phyloP scores from a whole-genome alignment of 306 rosid species.

The Arachis hypogaea region DNA sequence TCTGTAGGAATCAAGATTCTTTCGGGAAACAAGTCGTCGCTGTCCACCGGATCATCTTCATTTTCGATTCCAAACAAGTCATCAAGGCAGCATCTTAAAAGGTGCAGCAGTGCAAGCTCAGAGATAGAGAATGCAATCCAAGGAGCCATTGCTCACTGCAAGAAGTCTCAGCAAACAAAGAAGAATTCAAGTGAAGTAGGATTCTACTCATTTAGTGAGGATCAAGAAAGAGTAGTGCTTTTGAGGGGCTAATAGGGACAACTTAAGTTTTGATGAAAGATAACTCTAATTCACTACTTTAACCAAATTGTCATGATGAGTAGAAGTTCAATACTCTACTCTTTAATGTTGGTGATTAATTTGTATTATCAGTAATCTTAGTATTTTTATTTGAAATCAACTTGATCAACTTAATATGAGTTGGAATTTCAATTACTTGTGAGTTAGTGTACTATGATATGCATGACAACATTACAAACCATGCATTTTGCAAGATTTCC shows the following conservation, averaged over 20 bases:
- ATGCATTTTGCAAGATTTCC: background rate
- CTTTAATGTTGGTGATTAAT: too few species aligned
- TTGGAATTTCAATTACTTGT: constrained; percentile 19
- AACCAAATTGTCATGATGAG: constrained; percentile 5
- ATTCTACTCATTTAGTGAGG: constrained; percentile 58
- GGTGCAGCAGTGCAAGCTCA: constrained; percentile 76
- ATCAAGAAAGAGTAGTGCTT: constrained; percentile 57
- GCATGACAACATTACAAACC: constrained; percentile 1
- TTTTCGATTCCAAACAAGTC: constrained; percentile 59
- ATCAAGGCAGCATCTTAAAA: constrained; percentile 58
- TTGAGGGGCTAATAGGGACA: constrained; percentile 58
- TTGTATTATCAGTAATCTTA: too few species aligned
- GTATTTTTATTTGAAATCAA: background rate
- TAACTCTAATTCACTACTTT: constrained; percentile 36
- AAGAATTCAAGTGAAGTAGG: constrained; percentile 59
- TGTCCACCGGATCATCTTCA: constrained; percentile 52
- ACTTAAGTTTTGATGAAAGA: constrained; percentile 33
- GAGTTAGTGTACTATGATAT: constrained; percentile 24
- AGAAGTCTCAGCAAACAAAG: constrained; percentile 72
- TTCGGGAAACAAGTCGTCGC: constrained; percentile 55
- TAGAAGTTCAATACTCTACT: too few species aligned
- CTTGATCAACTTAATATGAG: constrained; percentile 4
- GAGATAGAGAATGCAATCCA: constrained; percentile 88
- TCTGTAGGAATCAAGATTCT: constrained; percentile 69
- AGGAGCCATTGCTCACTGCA: constrained; percentile 98